Base-by-base conservation (phyloP, 2,329 filamentous ascomycete species). In the Furcasterigmium sp. region DNA sequence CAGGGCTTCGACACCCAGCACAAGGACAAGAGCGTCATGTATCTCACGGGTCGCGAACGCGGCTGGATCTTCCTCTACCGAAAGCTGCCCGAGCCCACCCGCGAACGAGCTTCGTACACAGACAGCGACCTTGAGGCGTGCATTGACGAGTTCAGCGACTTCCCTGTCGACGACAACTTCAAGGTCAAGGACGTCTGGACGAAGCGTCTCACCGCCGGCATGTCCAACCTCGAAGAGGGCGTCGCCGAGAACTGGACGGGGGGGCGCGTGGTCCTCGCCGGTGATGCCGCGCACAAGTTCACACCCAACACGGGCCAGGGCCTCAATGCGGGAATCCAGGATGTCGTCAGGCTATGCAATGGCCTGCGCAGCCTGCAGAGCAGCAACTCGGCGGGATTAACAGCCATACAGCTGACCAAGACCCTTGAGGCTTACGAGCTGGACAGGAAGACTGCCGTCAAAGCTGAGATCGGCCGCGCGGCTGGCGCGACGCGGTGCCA, bases 371-470 rank as follows among this genome's bases (percentile, higher is more conserved):
- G 4, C n/a, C n/a, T 35, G 14, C 4, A 35, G 15, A 6, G 8
- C n/a, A 17, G n/a, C n/a, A n/a, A n/a, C n/a, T n/a, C n/a, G n/a
- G n/a, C n/a, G n/a, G n/a, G n/a, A n/a, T n/a, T n/a, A 10, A 8
- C 25, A 28, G 25, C 25, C 25, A 28, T 28, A 8, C 25, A 28
- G 8, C 29, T 32, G 8, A 32, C 29, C 29, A 5, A n/a, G 5
- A 8, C 13, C 29, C 13, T 32, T 6, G 29, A 13, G 5, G 29
- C 7, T 8, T 98, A 98, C 61, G 90, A 98, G 61, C 93, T 93
- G 48, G 93, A 94, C 67, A 91, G 94, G 81, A 98, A 98, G 78
- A 88, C 96, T 70, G 76, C 97, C 51, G 82, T 98, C 39, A 93
- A 98, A 60, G 93, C 98, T 67, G 87, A 35, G 14, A 18, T 8